A percentile compares a stretch with the other conserved stretches of the same genome.
These are phyloP conservation scores for Diaporthe ampelina DNA, from an alignment of 2,329 filamentous ascomycete species.

Conservation along the genomic window DNA sequence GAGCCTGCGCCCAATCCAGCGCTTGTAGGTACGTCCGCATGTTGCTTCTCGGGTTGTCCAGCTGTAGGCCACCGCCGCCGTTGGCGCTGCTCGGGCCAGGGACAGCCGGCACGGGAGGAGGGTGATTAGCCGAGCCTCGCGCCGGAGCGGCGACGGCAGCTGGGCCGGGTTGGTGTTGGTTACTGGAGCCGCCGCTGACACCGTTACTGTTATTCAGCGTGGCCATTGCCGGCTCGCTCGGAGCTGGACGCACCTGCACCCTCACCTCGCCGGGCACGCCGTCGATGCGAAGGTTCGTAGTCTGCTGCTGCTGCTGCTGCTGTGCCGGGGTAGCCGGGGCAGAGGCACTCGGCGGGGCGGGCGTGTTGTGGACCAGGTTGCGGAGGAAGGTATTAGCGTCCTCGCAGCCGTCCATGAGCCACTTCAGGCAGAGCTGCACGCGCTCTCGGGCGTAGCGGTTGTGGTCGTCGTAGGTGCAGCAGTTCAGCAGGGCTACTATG, in stretches of 20 bases:
- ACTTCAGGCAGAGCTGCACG: constrained; percentile 90
- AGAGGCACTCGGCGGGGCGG: constrained; percentile 51
- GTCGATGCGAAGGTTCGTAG: constrained; percentile 65
- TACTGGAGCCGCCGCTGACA: constrained; percentile 18
- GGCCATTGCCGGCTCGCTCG: constrained; percentile 38
- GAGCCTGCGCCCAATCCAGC: constrained; percentile 40
- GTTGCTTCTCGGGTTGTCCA: constrained; percentile 36
- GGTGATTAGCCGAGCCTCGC: constrained; percentile 2
- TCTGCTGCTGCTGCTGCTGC: constrained; percentile 39
- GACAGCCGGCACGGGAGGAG: constrained; percentile 15
- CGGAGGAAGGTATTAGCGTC: constrained; percentile 80
- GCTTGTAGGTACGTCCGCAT: constrained; percentile 40
- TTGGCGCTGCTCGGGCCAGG: constrained; percentile 31
- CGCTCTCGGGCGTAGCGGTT: constrained; percentile 96
- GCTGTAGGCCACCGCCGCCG: constrained; percentile 5
- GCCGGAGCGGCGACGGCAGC: constrained; percentile 12
- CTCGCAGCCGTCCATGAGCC: constrained; percentile 80
- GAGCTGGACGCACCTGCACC: constrained; percentile 61
- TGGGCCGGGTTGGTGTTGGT: constrained; percentile 7
- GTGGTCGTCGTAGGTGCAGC: constrained; percentile 91
- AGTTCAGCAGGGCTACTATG: constrained; percentile 88
- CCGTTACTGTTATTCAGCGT: constrained; percentile 32
- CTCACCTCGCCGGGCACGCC: constrained; percentile 70
- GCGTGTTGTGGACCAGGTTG: constrained; percentile 67
- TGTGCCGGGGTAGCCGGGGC: neutral